phyloP scores from a whole-genome alignment of 2,329 filamentous ascomycete species.

The Lasiodiplodia citricola region DNA sequence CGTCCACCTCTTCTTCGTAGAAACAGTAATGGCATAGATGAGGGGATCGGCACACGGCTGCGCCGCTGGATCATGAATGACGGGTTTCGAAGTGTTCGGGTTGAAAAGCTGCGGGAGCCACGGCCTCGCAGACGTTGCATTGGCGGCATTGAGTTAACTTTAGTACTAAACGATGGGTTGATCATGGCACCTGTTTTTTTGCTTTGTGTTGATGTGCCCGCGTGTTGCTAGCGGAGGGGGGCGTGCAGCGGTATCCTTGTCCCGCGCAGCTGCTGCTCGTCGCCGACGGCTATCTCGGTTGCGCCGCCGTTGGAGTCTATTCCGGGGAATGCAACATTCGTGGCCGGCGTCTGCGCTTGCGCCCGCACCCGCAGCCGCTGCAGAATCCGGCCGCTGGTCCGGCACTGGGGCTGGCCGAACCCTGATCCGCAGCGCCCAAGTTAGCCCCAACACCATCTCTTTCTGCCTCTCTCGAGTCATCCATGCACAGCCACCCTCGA shows the following conservation, averaged over 20 bases:
- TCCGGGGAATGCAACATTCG: not conserved
- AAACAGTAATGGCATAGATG: constrained; percentile 6
- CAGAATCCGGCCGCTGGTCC: constrained; percentile 4
- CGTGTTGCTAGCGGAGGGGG: constrained; percentile 10
- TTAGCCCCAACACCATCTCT: not conserved
- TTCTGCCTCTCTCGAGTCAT: not conserved
- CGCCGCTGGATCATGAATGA: constrained; percentile 26
- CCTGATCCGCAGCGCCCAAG: constrained; percentile 13
- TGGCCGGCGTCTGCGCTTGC: not conserved
- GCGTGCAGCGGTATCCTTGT: constrained; percentile 8
- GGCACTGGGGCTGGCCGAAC: constrained; percentile 7
- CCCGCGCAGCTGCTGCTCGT: not conserved
- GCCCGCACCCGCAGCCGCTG: constrained; percentile 3
- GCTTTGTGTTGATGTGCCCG: constrained; percentile 12
- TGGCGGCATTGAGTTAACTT: constrained; percentile 24
- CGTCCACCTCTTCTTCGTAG: constrained; percentile 5
- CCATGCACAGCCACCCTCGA: not conserved
- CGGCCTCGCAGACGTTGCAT: constrained; percentile 18
- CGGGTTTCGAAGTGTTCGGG: constrained; percentile 22
- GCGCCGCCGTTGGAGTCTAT: not conserved
- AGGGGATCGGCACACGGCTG: constrained; percentile 12
- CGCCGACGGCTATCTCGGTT: constrained; percentile 8
- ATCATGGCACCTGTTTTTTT: constrained; percentile 10
- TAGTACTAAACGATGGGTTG: constrained; percentile 25
- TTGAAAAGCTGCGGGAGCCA: constrained; percentile 21